phyloP scores from a whole-genome alignment of 75 land plant species.

The Ceratopteris richardii region DNA sequence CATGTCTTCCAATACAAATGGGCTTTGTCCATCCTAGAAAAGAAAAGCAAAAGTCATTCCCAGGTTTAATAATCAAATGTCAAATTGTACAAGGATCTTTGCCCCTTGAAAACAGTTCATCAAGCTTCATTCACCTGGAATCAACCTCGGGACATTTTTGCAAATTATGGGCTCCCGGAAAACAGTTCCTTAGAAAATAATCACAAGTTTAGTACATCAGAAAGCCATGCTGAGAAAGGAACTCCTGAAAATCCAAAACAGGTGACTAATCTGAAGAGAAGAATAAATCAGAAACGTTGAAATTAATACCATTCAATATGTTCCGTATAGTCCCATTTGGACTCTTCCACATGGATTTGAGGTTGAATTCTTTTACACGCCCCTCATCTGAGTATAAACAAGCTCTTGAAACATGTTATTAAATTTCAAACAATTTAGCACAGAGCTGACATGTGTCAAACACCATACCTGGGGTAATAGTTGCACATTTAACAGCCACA shows the following conservation, averaged over 20 bases:
- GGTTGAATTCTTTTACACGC: conserved; percentile 76
- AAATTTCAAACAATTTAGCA: neutral
- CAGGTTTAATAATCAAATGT: neutral
- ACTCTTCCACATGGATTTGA: conserved; percentile 95
- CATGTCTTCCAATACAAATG: conserved; percentile 97
- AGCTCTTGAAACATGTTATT: neutral
- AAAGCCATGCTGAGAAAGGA: neutral
- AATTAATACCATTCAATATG: conserved; percentile 67
- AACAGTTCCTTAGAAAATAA: conserved; percentile 63
- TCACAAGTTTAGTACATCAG: conserved; percentile 2
- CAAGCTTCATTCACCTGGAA: conserved; percentile 50
- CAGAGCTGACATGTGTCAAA: neutral
- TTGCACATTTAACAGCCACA: conserved; percentile 97
- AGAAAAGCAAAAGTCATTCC: neutral
- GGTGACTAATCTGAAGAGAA: neutral
- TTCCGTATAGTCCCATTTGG: conserved; percentile 98
- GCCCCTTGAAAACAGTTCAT: neutral
- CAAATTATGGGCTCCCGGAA: conserved; percentile 98
- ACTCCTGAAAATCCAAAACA: neutral
- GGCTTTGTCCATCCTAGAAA: conserved; percentile 84
- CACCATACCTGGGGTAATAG: conserved; percentile 84
- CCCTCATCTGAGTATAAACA: conserved; percentile 60
- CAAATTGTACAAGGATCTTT: neutral
- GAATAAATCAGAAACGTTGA: neutral
- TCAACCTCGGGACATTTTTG: conserved; percentile 81